Percentiles rank a stretch among this genome's conserved stretches.
phyloP scores from a whole-genome alignment of 2,329 filamentous ascomycete species.

The Arthroderma uncinatum region DNA sequence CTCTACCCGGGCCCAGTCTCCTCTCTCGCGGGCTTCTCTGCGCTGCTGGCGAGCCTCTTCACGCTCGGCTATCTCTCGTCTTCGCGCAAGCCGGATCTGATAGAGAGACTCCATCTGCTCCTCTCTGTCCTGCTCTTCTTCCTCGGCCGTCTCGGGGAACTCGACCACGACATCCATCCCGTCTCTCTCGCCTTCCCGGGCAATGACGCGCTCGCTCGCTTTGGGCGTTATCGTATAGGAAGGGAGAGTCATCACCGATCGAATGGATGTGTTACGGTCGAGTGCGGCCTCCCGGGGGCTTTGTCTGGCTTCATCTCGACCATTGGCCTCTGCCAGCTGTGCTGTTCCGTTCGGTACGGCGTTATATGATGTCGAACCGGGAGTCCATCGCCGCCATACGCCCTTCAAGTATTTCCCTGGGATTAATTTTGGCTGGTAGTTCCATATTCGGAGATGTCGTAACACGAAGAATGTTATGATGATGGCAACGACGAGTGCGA shows the following conservation, averaged over 20 bases:
- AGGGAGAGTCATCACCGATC: slow-evolving; percentile 89
- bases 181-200: slow-evolving; percentile 77
- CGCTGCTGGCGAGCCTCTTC: slow-evolving; percentile 61
- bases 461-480: slow-evolving; percentile 26
- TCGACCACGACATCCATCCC: slow-evolving; percentile 88
- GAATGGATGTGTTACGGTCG: slow-evolving; percentile 72
- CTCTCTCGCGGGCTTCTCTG: slow-evolving; percentile 58
- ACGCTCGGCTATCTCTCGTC: slow-evolving; percentile 63
- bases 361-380: slow-evolving; percentile 33
- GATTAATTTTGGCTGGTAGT: slow-evolving; percentile 41
- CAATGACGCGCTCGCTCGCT: slow-evolving; percentile 71
- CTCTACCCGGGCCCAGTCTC: slow-evolving; percentile 59
- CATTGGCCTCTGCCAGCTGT: slow-evolving; percentile 5
- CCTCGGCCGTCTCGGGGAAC: slow-evolving; percentile 66
- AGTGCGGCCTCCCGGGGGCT: slow-evolving; percentile 32
- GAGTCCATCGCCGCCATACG: slow-evolving; percentile 42
- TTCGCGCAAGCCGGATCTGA: slow-evolving; percentile 69
- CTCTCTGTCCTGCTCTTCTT: slow-evolving; percentile 67
- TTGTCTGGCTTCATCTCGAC: not conserved
- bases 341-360: slow-evolving; percentile 24
- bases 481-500: slow-evolving; percentile 22
- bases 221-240: slow-evolving; percentile 64
- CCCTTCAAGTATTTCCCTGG: slow-evolving; percentile 42
- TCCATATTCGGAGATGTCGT: slow-evolving; percentile 34
- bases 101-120: slow-evolving; percentile 89